phyloP scores from a whole-genome alignment of 768 basidiomycete species.

The Kwoniella sp. region DNA sequence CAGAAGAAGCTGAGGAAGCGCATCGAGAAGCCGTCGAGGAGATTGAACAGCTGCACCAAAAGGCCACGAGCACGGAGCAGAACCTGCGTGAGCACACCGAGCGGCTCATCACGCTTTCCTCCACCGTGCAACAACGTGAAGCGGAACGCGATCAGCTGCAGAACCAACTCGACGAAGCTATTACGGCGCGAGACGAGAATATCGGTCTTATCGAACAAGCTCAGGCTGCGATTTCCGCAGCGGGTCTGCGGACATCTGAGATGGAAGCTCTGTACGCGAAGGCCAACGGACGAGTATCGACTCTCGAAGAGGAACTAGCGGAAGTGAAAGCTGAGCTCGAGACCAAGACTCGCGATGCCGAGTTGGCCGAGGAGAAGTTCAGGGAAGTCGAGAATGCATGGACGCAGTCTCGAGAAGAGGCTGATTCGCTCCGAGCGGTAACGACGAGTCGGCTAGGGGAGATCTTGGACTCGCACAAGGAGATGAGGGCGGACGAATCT shows the following conservation, averaged over 20 bases:
- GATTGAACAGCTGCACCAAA: slow-evolving; percentile 71
- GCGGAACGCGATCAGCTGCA: slow-evolving; percentile 71
- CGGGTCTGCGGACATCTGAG: slow-evolving; percentile 76
- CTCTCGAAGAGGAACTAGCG: slow-evolving; percentile 74
- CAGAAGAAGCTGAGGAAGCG: slow-evolving; percentile 69
- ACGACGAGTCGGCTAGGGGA: slow-evolving; percentile 85
- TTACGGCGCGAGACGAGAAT: slow-evolving; percentile 75
- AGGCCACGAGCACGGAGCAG: slow-evolving; percentile 65
- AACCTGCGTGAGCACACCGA: slow-evolving; percentile 76
- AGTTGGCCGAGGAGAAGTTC: slow-evolving; percentile 67
- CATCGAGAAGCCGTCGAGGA: slow-evolving; percentile 68
- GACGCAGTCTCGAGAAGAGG: slow-evolving; percentile 89
- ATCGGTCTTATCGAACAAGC: slow-evolving; percentile 85
- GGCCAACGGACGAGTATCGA: slow-evolving; percentile 68
- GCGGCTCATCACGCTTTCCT: slow-evolving; percentile 71
- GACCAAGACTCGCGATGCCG: slow-evolving; percentile 70
- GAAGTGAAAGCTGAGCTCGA: slow-evolving; percentile 83
- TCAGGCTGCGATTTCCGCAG: slow-evolving; percentile 71
- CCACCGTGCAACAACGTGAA: slow-evolving; percentile 73
- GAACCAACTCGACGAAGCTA: slow-evolving; percentile 72
- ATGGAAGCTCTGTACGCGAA: slow-evolving; percentile 73
- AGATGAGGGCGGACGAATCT: slow-evolving; percentile 81
- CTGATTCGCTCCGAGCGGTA: slow-evolving; percentile 81
- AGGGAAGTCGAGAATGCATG: slow-evolving; percentile 85
- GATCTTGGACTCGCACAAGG: slow-evolving; percentile 82